A percentile compares a stretch with the other conserved stretches of the same genome.
Conservation (phyloP, 805 yeast genomes). For the Yamadazyma olivae region DNA sequence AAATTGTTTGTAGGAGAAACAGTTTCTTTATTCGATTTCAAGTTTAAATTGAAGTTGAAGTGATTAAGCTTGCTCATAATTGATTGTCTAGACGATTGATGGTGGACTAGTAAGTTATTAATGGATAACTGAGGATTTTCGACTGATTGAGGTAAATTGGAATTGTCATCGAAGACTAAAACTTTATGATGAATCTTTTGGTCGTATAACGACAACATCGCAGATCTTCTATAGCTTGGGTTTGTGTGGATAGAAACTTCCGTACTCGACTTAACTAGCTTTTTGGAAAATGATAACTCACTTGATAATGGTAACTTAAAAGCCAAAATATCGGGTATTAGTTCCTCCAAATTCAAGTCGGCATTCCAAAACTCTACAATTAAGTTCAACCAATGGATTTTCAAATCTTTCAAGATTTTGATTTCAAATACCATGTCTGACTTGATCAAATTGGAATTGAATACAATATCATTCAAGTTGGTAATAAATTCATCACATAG, state of each 20-base stretch:
- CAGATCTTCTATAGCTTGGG: constrained; percentile 42
- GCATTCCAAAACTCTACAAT: constrained; percentile 32
- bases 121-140: constrained; percentile 39
- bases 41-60: constrained; percentile 2
- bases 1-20: neutral
- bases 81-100: constrained; percentile 29
- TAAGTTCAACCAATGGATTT: constrained; percentile 38
- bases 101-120: constrained; percentile 35
- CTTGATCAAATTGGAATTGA: constrained; percentile 25
- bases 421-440: constrained; percentile 27
- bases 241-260: constrained; percentile 40
- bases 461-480: constrained; percentile 39
- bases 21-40: constrained; percentile 1
- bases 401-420: constrained; percentile 37
- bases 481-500: constrained; percentile 47
- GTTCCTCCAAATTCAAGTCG: constrained; percentile 12
- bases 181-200: constrained; percentile 33
- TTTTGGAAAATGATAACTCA: constrained; percentile 18
- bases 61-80: constrained; percentile 10
- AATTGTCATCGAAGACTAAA: constrained; percentile 24
- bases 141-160: constrained; percentile 1
- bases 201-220: constrained; percentile 44
- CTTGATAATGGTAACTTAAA: constrained; percentile 24
- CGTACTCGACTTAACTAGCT: constrained; percentile 29
- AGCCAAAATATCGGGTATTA: constrained; percentile 3